Evolutionary conservation across 73 alveolate genomes (phyloP).

Genomic region (Uronychia setigera): DNA sequence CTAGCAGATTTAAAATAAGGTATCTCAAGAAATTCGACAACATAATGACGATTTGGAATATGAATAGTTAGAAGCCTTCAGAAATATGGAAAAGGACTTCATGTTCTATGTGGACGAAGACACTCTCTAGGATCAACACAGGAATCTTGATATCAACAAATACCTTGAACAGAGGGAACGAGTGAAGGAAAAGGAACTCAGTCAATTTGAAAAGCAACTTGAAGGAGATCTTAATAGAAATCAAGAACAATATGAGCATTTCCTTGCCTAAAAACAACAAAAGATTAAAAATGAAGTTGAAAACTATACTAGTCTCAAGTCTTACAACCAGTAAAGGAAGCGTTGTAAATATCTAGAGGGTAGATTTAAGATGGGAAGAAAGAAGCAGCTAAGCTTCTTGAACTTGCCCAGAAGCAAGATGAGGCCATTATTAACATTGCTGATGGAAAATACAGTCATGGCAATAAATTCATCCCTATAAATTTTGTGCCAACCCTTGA

Average conservation of each 20-base stretch:
- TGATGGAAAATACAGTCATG: not conserved
- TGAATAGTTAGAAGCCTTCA: not conserved
- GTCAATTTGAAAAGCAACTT: not conserved
- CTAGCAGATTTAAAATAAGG: not conserved
- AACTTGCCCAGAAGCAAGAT: not conserved
- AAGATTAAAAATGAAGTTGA: not conserved
- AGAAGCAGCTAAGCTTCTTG: not conserved
- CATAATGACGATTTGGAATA: no score
- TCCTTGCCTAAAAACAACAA: not conserved
- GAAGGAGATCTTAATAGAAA: not conserved
- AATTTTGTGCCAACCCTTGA: no score
- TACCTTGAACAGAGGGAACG: not conserved
- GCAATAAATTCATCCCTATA: no score
- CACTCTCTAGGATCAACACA: not conserved
- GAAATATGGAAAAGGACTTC: not conserved
- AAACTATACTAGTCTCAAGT: not conserved
- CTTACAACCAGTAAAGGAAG: not conserved
- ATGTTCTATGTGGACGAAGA: not conserved
- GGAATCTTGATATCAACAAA: not conserved
- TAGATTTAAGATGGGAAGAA: not conserved
- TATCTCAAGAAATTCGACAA: no score
- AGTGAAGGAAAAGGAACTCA: not conserved
- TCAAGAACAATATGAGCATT: not conserved
- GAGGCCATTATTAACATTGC: not conserved
- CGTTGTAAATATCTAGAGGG: not conserved